Conservation (phyloP, 768 basidiomycete genomes). For the Lentinus brumalis region DNA sequence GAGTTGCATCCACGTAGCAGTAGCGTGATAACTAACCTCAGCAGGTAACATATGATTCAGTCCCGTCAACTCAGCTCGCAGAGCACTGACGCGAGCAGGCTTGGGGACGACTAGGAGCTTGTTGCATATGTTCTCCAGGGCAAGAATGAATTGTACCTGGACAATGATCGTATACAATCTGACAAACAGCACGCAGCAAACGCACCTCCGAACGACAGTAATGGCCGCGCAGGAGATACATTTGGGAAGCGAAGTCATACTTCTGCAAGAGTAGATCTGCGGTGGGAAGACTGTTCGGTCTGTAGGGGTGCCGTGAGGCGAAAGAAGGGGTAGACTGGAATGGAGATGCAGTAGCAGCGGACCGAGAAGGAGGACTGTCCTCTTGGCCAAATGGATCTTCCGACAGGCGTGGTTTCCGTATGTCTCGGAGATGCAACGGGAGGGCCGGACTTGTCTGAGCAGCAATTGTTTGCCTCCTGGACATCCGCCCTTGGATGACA, state of each 20-base stretch:
- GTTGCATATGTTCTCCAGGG: conserved; percentile 91
- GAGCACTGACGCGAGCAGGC: conserved; percentile 93
- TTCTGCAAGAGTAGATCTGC: conserved; percentile 63
- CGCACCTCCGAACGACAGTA: conserved; percentile 86
- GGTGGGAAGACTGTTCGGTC: conserved; percentile 44
- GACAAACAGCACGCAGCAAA: conserved; percentile 1
- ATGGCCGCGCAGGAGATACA: conserved; percentile 77
- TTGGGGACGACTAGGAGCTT: conserved; percentile 89
- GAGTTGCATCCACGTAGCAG: neutral
- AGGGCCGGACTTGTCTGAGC: conserved; percentile 78
- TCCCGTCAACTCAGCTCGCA: conserved; percentile 92
- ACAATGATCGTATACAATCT: conserved; percentile 12
- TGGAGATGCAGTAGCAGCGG: conserved; percentile 41
- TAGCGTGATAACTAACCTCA: conserved; percentile 56
- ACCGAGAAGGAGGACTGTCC: conserved; percentile 41
- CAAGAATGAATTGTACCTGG: conserved; percentile 84
- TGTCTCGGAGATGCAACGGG: conserved; percentile 57
- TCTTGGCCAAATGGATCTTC: conserved; percentile 77
- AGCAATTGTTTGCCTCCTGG: conserved; percentile 50
- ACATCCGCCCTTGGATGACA: neutral
- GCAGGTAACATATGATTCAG: conserved; percentile 96
- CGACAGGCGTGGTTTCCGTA: conserved; percentile 58
- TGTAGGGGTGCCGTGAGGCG: conserved; percentile 47
- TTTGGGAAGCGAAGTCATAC: conserved; percentile 69
- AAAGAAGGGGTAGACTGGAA: conserved; percentile 77